phyloP scores from a whole-genome alignment of 805 yeast genomes.

The Brettanomyces nanus region DNA sequence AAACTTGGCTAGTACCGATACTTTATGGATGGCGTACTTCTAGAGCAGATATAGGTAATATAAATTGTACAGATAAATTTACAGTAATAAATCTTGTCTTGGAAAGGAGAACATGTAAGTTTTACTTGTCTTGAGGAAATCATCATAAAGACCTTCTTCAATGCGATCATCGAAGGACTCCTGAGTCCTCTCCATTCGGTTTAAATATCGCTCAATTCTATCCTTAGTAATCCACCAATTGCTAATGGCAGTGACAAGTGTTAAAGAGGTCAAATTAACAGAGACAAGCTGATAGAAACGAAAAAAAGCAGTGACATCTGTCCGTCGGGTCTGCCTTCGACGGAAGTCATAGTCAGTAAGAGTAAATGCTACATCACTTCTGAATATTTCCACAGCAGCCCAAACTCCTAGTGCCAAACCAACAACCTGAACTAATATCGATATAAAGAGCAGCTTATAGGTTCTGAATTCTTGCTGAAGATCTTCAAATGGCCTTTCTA shows the following conservation, averaged over 20 bases:
- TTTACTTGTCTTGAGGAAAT: conserved; percentile 13
- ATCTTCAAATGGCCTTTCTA: conserved; percentile 18
- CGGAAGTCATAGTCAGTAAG: conserved; percentile 11
- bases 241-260: conserved; percentile 14
- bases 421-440: conserved; percentile 13
- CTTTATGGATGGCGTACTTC: conserved; percentile 92
- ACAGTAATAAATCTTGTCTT: no score
- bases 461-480: conserved; percentile 16
- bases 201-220: conserved; percentile 19
- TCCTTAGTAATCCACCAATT: conserved; percentile 19
- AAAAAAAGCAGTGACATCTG: conserved; percentile 16
- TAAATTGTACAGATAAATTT: no score
- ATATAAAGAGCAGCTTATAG: conserved; percentile 14
- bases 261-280: conserved; percentile 13
- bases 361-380: conserved; percentile 8
- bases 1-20: conserved; percentile 83
- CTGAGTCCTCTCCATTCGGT: conserved; percentile 18
- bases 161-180: conserved; percentile 3
- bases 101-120: no score
- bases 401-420: conserved; percentile 16
- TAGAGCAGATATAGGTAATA: no score
- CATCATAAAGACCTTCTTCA: conserved; percentile 14
- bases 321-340: conserved; percentile 5
- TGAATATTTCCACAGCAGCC: conserved; percentile 15
- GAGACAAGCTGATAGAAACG: conserved; percentile 19